Conservation (phyloP, 345 rosid genomes). For the Eucalyptus polybractea region DNA sequence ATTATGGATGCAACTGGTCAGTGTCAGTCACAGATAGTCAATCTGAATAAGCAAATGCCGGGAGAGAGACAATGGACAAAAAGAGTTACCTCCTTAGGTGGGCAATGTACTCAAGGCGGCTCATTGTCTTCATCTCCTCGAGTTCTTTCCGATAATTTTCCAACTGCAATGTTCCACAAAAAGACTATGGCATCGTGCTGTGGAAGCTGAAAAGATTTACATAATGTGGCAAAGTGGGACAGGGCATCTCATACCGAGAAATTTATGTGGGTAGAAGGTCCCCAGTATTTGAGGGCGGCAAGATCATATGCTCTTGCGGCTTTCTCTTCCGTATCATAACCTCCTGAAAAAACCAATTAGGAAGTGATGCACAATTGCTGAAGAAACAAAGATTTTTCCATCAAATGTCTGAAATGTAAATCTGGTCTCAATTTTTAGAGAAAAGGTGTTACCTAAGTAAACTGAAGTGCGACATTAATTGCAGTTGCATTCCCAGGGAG, state of each 20-base stretch:
- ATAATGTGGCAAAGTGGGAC: background rate
- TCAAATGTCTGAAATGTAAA: background rate
- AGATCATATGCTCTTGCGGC: conserved; percentile 80
- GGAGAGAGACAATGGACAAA: background rate
- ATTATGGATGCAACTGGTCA: background rate
- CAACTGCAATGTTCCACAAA: conserved; percentile 13
- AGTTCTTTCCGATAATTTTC: conserved; percentile 40
- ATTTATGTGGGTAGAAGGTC: conserved; percentile 47
- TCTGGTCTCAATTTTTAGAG: background rate
- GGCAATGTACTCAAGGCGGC: conserved; percentile 63
- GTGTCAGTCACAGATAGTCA: background rate
- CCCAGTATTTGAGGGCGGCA: conserved; percentile 72
- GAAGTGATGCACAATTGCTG: background rate
- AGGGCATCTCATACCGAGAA: conserved; percentile 26
- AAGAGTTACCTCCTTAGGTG: conserved; percentile 36
- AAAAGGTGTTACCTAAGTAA: conserved; percentile 43
- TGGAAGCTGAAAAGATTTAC: background rate
- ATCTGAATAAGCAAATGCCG: background rate
- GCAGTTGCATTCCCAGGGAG: conserved; percentile 18
- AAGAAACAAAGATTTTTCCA: background rate
- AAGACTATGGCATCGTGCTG: background rate
- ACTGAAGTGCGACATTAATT: conserved; percentile 28
- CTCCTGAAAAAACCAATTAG: conserved; percentile 22
- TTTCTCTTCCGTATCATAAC: conserved; percentile 63
- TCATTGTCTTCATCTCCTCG: conserved; percentile 66